A percentile compares a stretch with the other conserved stretches of the same genome.
Evolutionary conservation across 2,329 filamentous ascomycete genomes (phyloP).

Genomic region (Chrysosporium keratinophilum): DNA sequence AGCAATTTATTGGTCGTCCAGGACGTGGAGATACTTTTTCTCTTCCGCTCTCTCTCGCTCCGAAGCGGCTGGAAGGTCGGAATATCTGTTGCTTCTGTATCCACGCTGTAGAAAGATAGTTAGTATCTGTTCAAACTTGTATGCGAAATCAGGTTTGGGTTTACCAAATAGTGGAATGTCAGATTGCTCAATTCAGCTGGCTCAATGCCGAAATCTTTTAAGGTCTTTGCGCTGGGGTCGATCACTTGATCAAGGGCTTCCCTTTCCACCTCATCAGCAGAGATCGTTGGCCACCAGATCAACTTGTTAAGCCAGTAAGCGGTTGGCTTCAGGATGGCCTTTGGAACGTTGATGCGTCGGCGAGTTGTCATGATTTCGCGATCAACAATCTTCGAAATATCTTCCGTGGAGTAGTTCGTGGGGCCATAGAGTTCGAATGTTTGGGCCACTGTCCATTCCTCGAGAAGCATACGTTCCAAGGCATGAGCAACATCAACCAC

Average conservation of each 20-base stretch:
- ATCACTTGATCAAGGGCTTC: slow-evolving; percentile 91
- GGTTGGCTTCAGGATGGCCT: slow-evolving; percentile 63
- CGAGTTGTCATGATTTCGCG: slow-evolving; percentile 84
- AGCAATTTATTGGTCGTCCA: slow-evolving; percentile 63
- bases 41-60: slow-evolving; percentile 91
- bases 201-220: slow-evolving; percentile 84
- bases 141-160: slow-evolving; percentile 25
- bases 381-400: slow-evolving; percentile 81
- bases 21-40: slow-evolving; percentile 91
- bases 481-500: slow-evolving; percentile 82
- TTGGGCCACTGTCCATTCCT: slow-evolving; percentile 79
- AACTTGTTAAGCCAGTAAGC: slow-evolving; percentile 65
- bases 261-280: slow-evolving; percentile 75
- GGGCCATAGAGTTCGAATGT: slow-evolving; percentile 94
- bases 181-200: slow-evolving; percentile 75
- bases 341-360: slow-evolving; percentile 84
- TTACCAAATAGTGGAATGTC: slow-evolving; percentile 88
- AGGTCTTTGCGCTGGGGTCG: slow-evolving; percentile 84
- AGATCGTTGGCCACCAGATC: slow-evolving; percentile 81
- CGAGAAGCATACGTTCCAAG: slow-evolving; percentile 79
- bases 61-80: slow-evolving; percentile 86
- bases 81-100: slow-evolving; percentile 78
- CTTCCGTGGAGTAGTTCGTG: slow-evolving; percentile 77
- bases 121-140: slow-evolving; percentile 10
- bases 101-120: slow-evolving; percentile 54